phyloP scores from a whole-genome alignment of 2,329 filamentous ascomycete species.

The Lasiodiplodia theobromae region DNA sequence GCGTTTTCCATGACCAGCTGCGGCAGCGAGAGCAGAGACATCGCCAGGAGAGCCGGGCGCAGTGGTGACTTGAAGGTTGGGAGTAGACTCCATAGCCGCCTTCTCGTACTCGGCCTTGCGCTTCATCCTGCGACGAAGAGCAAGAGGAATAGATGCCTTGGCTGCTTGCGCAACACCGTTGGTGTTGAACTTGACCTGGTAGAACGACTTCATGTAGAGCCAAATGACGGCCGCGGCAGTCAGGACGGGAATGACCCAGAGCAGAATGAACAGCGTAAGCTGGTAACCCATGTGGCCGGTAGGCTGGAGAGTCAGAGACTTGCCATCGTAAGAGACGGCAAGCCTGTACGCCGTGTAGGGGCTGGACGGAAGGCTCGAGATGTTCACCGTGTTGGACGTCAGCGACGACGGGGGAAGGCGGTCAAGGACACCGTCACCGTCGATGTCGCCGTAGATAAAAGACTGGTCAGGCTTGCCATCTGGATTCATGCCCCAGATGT shows the following conservation, averaged over 20 bases:
- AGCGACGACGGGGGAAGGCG: conserved; percentile 67
- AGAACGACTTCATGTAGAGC: conserved; percentile 67
- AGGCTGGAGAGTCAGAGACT: conserved; percentile 61
- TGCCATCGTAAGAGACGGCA: conserved; percentile 61
- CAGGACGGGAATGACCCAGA: conserved; percentile 61
- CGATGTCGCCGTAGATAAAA: conserved; percentile 67
- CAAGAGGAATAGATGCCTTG: conserved; percentile 34
- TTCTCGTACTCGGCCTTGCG: conserved; percentile 41
- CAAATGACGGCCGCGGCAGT: conserved; percentile 60
- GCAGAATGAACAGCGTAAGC: conserved; percentile 61
- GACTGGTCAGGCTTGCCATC: conserved; percentile 68
- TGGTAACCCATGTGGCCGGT: conserved; percentile 62
- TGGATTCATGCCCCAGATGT: conserved; percentile 71
- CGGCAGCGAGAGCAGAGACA: conserved; percentile 4
- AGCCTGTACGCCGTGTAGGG: conserved; percentile 54
- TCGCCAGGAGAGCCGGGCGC: neutral
- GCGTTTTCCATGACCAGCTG: conserved; percentile 11
- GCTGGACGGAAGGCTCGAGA: conserved; percentile 59
- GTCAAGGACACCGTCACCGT: conserved; percentile 67
- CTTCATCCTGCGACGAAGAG: conserved; percentile 44
- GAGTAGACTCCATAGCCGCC: conserved; percentile 29
- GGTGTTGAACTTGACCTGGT: conserved; percentile 62
- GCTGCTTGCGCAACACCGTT: conserved; percentile 52
- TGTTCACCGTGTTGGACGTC: conserved; percentile 63
- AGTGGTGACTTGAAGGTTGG: conserved; percentile 20